Evolutionary conservation across 495 filamentous ascomycete genomes (phyloP), one percentile per base, ranked within the genome.

Genomic region (Parathielavia appendiculata): DNA sequence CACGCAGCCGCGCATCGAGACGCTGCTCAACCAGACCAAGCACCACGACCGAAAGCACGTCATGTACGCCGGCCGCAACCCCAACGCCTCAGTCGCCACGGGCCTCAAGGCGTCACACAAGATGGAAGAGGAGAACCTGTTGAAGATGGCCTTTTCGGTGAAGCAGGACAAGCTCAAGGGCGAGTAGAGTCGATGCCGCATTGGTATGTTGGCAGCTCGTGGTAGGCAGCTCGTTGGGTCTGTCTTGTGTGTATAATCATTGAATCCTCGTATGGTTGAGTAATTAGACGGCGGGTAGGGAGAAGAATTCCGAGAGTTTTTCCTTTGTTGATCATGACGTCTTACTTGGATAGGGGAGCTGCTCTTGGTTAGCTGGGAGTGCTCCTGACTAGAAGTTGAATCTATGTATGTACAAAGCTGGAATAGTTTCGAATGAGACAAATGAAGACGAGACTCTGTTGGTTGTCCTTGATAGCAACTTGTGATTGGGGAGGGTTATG

Each of bases 1-100:
- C 81, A 87, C 85, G 35, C 93, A 98, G 77, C 93, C 93, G 19
- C 86, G 95, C 67, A 88, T 98, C 61, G 95, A 98, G 83, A 97
- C 91, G 22, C 75, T 97, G 67, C 79, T 98, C 51, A 97, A 97
- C 78, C 69, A 89, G 57, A 97, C 93, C 4, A 69, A 92, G 74
- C 78, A 93, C 73, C 95, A 98, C 77, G 83, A 92, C 75, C 82
- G 86, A 64, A 91, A 93, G 73, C 91, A 97, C 76, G 90, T 96
- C 66, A 87, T 95, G 84, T 98, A 98, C 75, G 93, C 93, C 44
- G 93, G 93, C 66, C 85, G 93, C 66, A 81, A 87, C 67, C 91
- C 91, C 19, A 92, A 87, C 66, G 92, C 93, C 35, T 88, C 84
- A 66, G 92, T 97, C 44, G 93, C 93, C 43, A 96, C 92, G 47